Conservation (phyloP, 805 yeast genomes). For the Torulaspora microellipsoides region DNA sequence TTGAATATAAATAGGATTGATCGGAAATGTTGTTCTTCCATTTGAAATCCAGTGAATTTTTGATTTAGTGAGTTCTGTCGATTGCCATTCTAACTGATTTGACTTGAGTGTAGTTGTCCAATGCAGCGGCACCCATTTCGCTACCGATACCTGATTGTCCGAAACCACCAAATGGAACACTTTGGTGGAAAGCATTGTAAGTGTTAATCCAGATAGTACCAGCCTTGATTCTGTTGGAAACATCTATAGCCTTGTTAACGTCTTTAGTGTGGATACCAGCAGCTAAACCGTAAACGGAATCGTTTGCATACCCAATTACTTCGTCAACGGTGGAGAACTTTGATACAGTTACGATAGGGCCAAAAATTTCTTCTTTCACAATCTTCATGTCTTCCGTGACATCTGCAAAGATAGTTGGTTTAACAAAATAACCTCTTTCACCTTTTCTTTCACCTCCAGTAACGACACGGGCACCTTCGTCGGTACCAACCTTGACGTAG, state of each 20-base stretch:
- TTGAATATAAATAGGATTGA: no score
- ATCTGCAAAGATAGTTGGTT: conserved; percentile 84
- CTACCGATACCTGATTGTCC: conserved; percentile 86
- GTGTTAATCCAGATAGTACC: conserved; percentile 85
- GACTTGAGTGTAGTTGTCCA: conserved; percentile 74
- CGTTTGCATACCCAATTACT: conserved; percentile 68
- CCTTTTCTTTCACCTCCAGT: conserved; percentile 80
- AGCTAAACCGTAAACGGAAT: conserved; percentile 77
- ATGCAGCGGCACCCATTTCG: conserved; percentile 85
- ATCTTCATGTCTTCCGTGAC: conserved; percentile 69
- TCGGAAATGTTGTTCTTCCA: no score
- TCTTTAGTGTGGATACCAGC: conserved; percentile 80
- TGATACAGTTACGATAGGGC: conserved; percentile 77
- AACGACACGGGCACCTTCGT: conserved; percentile 64
- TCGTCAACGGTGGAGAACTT: conserved; percentile 72
- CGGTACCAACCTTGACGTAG: conserved; percentile 59
- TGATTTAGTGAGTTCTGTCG: conserved; percentile 8
- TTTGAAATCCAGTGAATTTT: no score
- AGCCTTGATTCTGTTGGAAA: conserved; percentile 62
- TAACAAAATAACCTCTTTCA: conserved; percentile 62
- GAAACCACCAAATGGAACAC: conserved; percentile 90
- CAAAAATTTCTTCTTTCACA: conserved; percentile 87
- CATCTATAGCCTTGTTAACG: conserved; percentile 59
- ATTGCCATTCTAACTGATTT: conserved; percentile 76
- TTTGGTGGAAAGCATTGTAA: conserved; percentile 78